Evolutionary conservation across 139 green algal species (phyloP).

Genomic region (Tetradesmus obliquus): DNA sequence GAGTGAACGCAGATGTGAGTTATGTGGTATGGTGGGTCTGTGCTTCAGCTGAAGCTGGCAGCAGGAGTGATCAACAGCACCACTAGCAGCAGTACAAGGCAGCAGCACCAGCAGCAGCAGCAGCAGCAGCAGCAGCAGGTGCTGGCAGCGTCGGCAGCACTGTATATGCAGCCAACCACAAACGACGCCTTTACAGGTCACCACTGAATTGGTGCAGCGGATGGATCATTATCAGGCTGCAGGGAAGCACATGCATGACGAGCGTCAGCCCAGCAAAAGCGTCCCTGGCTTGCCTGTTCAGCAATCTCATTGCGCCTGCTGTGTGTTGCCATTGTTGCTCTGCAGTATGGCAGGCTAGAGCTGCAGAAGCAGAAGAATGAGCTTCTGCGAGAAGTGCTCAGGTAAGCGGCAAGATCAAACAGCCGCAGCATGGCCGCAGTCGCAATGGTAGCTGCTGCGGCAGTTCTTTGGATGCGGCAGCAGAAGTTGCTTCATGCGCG

Average conservation of each 20-base stretch:
- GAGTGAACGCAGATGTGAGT: slow-evolving; percentile 4
- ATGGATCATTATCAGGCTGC: no score
- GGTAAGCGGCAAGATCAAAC: not conserved
- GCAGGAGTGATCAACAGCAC: not conserved
- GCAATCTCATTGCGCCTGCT: not conserved
- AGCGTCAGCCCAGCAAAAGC: no score
- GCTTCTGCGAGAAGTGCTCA: not conserved
- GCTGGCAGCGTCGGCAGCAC: no score
- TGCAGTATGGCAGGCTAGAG: not conserved
- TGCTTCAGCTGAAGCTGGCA: not conserved
- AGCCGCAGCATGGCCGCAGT: not conserved
- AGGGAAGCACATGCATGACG: no score
- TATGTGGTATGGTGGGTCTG: not conserved
- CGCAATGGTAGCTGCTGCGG: not conserved
- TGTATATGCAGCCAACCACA: not conserved
- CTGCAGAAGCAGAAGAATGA: not conserved
- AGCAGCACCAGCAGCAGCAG: not conserved
- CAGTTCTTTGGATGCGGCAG: not conserved
- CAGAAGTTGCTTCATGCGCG: not conserved
- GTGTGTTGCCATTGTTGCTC: not conserved
- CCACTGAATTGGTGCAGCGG: no score
- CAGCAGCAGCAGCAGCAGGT: not conserved
- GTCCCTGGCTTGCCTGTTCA: no score
- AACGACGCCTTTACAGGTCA: no score
- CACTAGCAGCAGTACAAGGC: not conserved